phyloP scores from a whole-genome alignment of 805 yeast genomes.

The Kodamaea kaohsiungensis region DNA sequence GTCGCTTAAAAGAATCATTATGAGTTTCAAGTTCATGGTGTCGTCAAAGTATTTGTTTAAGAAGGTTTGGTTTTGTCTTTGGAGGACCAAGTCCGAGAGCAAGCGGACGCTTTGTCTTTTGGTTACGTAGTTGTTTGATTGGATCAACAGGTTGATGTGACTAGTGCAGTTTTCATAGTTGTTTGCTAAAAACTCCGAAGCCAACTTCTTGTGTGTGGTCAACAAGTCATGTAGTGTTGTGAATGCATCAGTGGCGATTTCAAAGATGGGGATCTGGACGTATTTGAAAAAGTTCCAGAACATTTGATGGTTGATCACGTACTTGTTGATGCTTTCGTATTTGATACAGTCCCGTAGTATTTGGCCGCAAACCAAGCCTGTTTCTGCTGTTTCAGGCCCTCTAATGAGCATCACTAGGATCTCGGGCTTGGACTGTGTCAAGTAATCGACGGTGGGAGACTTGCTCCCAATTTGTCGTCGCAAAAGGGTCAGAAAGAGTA shows the following conservation, averaged over 20 bases:
- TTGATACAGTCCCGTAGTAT: constrained; percentile 85
- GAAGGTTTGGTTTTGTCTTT: constrained; percentile 66
- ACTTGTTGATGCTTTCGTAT: constrained; percentile 66
- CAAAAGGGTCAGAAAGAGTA: constrained; percentile 71
- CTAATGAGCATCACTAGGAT: constrained; percentile 61
- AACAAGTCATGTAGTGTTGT: constrained; percentile 71
- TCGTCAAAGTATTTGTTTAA: constrained; percentile 78
- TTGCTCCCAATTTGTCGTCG: constrained; percentile 75
- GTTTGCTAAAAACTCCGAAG: constrained; percentile 64
- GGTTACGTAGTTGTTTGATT: constrained; percentile 83
- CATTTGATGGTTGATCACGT: constrained; percentile 56
- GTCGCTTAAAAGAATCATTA: constrained; percentile 85
- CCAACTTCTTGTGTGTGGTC: constrained; percentile 66
- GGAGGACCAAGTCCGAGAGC: constrained; percentile 68
- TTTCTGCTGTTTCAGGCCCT: constrained; percentile 74
- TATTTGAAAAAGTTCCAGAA: constrained; percentile 86
- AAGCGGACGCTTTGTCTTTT: constrained; percentile 86
- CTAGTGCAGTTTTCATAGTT: constrained; percentile 61
- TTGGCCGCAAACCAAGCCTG: constrained; percentile 71
- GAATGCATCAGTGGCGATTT: constrained; percentile 87
- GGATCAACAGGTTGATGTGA: constrained; percentile 67
- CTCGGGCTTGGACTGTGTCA: constrained; percentile 61
- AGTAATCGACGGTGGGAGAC: constrained; percentile 85
- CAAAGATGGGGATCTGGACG: constrained; percentile 76
- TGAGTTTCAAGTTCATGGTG: constrained; percentile 78